Evolutionary conservation across 2,329 filamentous ascomycete genomes (phyloP), one percentile per base, ranked within the genome.

Genomic region (Fonsecaea erecta): DNA sequence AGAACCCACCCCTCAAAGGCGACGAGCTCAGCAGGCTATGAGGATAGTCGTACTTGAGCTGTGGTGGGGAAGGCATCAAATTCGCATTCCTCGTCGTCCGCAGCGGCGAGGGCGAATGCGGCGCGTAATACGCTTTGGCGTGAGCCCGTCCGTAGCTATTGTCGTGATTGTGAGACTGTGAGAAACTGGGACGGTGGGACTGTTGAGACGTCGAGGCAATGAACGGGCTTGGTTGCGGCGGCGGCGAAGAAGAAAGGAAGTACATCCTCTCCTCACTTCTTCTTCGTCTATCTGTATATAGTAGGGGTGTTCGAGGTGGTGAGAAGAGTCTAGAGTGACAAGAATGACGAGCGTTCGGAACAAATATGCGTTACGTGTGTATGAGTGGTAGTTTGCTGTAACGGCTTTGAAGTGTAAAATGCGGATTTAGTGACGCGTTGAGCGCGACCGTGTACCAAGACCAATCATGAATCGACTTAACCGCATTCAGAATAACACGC

Each of bases 71-170:
- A 30, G 67, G 58, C 68, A 70, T 69, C 18, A 68, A 43, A 58
- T 72, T 72, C 30, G 68, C 69, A 71, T 71, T 69, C 53, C 65
- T 62, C 16, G 65, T 68, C 28, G 68, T 70, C 55, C 66, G 64
- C n/a, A 72, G 60, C 37, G 70, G 69, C 37, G 67, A 70, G 16
- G 70, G 67, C 9, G 64, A 62, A 32, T 64, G 46, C 11, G 67
- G 64, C 5, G 64, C 24, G 57, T 60, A 58, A 16, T 34, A 58
- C 14, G n/a, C 40, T 12, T 18, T 16, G 35, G 40, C 30, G 37
- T 58, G 12, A 9, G 54, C 54, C 26, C 40, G 34, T 4, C 24
- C 51, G 48, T 64, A 66, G 28, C 14, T 48, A 34, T 48, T 43
- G 18, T 30, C 55, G 28, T 43, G 37, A n/a, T 16, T 21, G n/a